These are phyloP conservation scores for Debaryomyces sp. DNA, from an alignment of 1,139 yeast genomes.

Conservation along the genomic window DNA sequence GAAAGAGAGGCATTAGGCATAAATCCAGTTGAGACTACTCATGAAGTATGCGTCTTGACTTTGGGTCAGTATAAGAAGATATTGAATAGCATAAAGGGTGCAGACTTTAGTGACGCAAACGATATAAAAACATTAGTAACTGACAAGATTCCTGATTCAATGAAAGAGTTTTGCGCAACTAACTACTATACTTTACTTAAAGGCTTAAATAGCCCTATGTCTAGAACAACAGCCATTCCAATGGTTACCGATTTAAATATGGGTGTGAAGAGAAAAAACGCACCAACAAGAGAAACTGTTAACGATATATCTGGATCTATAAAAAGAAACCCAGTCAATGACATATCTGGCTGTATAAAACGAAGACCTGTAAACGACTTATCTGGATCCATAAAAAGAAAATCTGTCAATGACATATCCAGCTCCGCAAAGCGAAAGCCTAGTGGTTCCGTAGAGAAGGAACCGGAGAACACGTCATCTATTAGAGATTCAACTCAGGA, in stretches of 20 bases:
- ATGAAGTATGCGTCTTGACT: conserved; percentile 1
- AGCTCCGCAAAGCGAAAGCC: not conserved
- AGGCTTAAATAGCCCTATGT: conserved; percentile 15
- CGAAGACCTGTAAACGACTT: conserved; percentile 1
- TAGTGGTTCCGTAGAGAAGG: not conserved
- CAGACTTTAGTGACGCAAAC: conserved; percentile 24
- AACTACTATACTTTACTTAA: conserved; percentile 12
- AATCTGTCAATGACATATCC: not conserved
- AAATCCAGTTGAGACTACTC: not conserved
- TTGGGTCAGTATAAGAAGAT: conserved; percentile 36
- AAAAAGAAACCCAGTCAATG: conserved; percentile 22
- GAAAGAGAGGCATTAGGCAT: conserved; percentile 19
- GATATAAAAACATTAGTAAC: conserved; percentile 29
- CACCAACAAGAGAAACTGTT: conserved; percentile 4
- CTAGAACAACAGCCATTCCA: not conserved
- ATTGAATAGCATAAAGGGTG: conserved; percentile 30
- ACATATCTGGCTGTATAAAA: conserved; percentile 21
- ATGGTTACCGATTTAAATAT: conserved; percentile 1
- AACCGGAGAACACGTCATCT: not conserved
- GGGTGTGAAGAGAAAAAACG: conserved; percentile 4
- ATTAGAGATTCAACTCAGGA: not conserved
- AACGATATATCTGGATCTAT: conserved; percentile 13
- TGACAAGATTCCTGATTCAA: conserved; percentile 28
- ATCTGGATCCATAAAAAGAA: not conserved
- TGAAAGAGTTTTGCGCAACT: conserved; percentile 12